A percentile compares a stretch with the other conserved stretches of the same genome.
phyloP scores from a whole-genome alignment of 805 yeast species.

The Candida multigemmis region DNA sequence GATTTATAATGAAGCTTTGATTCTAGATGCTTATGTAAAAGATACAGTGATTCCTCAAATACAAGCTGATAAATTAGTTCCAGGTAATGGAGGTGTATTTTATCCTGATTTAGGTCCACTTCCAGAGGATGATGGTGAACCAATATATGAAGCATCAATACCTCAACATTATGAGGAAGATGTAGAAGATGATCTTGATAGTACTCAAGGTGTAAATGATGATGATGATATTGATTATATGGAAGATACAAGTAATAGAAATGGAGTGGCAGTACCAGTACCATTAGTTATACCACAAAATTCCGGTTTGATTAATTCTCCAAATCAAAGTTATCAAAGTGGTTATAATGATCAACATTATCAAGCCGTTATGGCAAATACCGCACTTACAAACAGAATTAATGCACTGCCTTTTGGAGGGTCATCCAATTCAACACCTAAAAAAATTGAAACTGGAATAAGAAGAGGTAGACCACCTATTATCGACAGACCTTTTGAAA shows the following conservation, averaged over 20 bases:
- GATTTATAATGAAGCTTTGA: constrained; percentile 60
- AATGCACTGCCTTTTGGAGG: too few relatives aligned
- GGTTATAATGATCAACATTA: constrained; percentile 6
- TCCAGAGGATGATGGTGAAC: constrained; percentile 34
- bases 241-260: too few relatives aligned
- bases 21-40: constrained; percentile 43
- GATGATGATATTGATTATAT: constrained; percentile 9
- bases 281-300: too few relatives aligned
- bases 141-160: constrained; percentile 2
- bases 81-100: constrained; percentile 23
- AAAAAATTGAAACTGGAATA: constrained; percentile 33
- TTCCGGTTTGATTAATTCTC: too few relatives aligned
- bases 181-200: constrained; percentile 8
- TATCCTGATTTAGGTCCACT: constrained; percentile 67
- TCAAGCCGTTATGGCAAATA: constrained; percentile 6
- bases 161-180: constrained; percentile 6
- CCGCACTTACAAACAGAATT: constrained; percentile 6
- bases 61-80: constrained; percentile 27
- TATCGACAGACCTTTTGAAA: constrained; percentile 85
- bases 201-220: constrained; percentile 7
- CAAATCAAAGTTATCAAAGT: too few relatives aligned
- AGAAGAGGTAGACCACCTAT: constrained; percentile 89
- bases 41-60: constrained; percentile 42
- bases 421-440: constrained; percentile 2
- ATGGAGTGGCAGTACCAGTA: too few relatives aligned